These are phyloP conservation scores for Pistacia integerrima DNA, from an alignment of 345 rosid species.

Conservation along the genomic window DNA sequence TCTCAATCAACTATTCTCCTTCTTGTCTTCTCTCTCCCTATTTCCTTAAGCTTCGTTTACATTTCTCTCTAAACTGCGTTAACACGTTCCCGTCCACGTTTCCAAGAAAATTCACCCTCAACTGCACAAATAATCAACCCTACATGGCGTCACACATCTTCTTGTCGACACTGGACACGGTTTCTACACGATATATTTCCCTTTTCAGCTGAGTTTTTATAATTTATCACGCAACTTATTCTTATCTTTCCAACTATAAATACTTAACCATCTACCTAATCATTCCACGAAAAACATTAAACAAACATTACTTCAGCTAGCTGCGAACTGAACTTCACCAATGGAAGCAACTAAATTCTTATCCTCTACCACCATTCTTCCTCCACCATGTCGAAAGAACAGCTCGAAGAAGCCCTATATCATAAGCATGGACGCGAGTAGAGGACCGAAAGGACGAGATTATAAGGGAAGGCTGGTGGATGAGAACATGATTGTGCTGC, in stretches of 20 bases:
- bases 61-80: too few relatives aligned
- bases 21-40: too few relatives aligned
- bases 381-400: not conserved
- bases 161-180: too few relatives aligned
- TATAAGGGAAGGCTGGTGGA: conserved; percentile 26
- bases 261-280: not conserved
- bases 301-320: not conserved
- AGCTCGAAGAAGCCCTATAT: not conserved
- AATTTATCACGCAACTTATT: not conserved
- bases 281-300: not conserved
- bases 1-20: too few relatives aligned
- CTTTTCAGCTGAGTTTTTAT: too few relatives aligned
- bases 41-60: too few relatives aligned
- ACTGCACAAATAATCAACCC: too few relatives aligned
- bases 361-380: not conserved
- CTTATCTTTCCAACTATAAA: too few relatives aligned
- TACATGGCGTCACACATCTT: too few relatives aligned
- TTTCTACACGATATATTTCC: too few relatives aligned
- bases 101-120: too few relatives aligned
- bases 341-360: conserved; percentile 4
- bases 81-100: too few relatives aligned
- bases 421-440: not conserved
- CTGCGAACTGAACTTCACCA: not conserved
- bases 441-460: conserved; percentile 14
- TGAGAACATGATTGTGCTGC: conserved; percentile 31